Evolutionary conservation across 179 eudicot species (phyloP).

Genomic region (Spergularia azorica): DNA sequence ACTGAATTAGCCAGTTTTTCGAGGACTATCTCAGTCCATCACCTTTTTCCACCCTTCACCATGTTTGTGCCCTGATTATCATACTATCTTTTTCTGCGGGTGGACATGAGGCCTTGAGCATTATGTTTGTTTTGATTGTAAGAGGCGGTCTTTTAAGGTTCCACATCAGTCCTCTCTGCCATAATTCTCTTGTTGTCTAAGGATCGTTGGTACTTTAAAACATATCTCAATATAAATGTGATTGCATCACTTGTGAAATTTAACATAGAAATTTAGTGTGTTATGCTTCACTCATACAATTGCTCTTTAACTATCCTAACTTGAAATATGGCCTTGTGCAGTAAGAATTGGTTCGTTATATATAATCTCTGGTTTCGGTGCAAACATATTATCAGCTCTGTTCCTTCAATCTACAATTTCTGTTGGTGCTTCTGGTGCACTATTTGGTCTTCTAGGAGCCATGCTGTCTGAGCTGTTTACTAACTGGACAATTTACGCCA

Average conservation of each 20-base stretch:
- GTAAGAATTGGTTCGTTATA: conserved; percentile 39
- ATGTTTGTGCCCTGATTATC: no score
- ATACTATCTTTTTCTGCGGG: no score
- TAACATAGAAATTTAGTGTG: neutral
- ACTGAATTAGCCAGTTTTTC: no score
- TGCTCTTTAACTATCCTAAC: neutral
- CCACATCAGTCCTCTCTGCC: no score
- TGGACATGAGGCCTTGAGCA: no score
- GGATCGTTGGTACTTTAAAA: no score
- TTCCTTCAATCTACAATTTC: conserved; percentile 40
- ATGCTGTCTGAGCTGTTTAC: conserved; percentile 49
- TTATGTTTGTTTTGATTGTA: no score
- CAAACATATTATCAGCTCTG: conserved; percentile 37
- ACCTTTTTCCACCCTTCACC: no score
- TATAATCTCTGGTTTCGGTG: conserved; percentile 43
- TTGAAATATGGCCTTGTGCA: conserved; percentile 15
- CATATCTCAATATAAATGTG: neutral
- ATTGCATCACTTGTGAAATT: neutral
- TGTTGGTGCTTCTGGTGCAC: conserved; percentile 56
- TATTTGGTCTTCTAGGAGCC: conserved; percentile 48
- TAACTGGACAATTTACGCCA: conserved; percentile 47
- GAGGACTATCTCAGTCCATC: no score
- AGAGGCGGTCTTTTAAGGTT: no score
- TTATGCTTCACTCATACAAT: neutral
- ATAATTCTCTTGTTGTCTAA: no score